phyloP scores from a whole-genome alignment of 345 rosid species.

The Brassica cretica region DNA sequence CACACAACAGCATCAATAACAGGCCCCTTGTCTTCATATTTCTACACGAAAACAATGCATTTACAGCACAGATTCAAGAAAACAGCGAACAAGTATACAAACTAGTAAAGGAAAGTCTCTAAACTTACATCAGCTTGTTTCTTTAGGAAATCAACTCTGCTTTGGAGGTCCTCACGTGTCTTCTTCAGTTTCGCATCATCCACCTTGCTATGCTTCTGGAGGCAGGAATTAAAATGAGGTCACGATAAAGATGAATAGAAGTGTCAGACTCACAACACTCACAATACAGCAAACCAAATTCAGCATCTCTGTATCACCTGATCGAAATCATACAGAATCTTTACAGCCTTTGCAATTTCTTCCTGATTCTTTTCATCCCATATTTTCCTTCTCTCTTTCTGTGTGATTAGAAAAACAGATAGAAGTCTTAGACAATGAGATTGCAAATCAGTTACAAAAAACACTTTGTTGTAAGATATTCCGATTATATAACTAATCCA shows the following conservation, averaged over 20 bases:
- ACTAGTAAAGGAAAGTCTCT: conserved; percentile 23
- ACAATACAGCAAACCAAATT: background rate
- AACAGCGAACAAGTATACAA: conserved; percentile 10
- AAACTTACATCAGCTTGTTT: conserved; percentile 84
- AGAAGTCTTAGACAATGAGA: conserved; percentile 1
- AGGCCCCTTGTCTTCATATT: conserved; percentile 94
- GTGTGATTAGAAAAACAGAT: conserved; percentile 9
- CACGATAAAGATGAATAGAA: conserved; percentile 12
- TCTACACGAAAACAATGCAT: conserved; percentile 42
- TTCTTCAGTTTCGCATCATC: conserved; percentile 75
- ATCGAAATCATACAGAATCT: conserved; percentile 66
- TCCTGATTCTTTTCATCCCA: conserved; percentile 93
- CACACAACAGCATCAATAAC: conserved; percentile 92
- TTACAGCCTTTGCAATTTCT: conserved; percentile 79
- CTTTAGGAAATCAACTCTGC: conserved; percentile 67
- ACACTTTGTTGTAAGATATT: background rate
- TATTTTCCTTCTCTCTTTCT: conserved; percentile 81
- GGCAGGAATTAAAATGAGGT: conserved; percentile 25
- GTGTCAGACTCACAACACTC: conserved; percentile 7
- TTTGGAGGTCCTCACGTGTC: conserved; percentile 81
- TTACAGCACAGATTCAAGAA: conserved; percentile 24
- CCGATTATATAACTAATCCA: conserved; percentile 1
- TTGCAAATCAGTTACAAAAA: background rate
- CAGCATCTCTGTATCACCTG: conserved; percentile 56
- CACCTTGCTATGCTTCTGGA: conserved; percentile 69